Evolutionary conservation across 2,329 filamentous ascomycete species (phyloP).

Genomic region (Aspergillus sojae): DNA sequence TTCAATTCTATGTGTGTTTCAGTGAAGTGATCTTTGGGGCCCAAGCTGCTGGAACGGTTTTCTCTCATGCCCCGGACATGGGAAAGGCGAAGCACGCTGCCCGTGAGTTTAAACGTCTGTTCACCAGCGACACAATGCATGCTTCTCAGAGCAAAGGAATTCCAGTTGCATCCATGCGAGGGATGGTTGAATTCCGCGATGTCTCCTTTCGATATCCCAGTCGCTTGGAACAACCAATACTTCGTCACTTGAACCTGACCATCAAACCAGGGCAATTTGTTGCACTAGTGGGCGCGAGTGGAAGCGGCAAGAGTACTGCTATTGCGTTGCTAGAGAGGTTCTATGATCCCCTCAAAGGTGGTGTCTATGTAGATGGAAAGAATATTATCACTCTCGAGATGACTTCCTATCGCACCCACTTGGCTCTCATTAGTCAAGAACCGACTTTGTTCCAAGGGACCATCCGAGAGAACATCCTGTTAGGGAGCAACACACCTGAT

Average conservation of each 20-base stretch:
- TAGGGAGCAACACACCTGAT: conserved; percentile 45
- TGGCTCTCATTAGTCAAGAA: conserved; percentile 57
- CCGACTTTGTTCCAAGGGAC: conserved; percentile 80
- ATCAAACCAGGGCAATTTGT: conserved; percentile 46
- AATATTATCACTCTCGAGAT: conserved; percentile 38
- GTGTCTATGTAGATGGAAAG: conserved; percentile 40
- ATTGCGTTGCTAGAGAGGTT: conserved; percentile 71
- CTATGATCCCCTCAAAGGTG: conserved; percentile 57
- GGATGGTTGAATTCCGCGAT: conserved; percentile 42
- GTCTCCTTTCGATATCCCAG: conserved; percentile 40
- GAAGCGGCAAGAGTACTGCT: conserved; percentile 74
- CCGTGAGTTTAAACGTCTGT: conserved; percentile 44
- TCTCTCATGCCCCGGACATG: conserved; percentile 36
- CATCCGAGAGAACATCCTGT: conserved; percentile 76
- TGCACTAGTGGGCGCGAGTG: conserved; percentile 73
- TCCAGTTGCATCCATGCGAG: conserved; percentile 57
- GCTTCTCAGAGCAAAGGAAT: conserved; percentile 58
- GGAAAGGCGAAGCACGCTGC: conserved; percentile 36
- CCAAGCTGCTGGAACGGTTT: conserved; percentile 31
- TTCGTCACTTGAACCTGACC: conserved; percentile 21
- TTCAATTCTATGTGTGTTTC: conserved; percentile 49
- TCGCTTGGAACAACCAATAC: conserved; percentile 20
- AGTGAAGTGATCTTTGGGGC: conserved; percentile 45
- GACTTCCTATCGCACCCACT: conserved; percentile 21
- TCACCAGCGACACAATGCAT: conserved; percentile 45